A percentile compares a stretch with the other conserved stretches of the same genome.
Conservation (phyloP, 306 rosid genomes). For the Trifolium repens region DNA sequence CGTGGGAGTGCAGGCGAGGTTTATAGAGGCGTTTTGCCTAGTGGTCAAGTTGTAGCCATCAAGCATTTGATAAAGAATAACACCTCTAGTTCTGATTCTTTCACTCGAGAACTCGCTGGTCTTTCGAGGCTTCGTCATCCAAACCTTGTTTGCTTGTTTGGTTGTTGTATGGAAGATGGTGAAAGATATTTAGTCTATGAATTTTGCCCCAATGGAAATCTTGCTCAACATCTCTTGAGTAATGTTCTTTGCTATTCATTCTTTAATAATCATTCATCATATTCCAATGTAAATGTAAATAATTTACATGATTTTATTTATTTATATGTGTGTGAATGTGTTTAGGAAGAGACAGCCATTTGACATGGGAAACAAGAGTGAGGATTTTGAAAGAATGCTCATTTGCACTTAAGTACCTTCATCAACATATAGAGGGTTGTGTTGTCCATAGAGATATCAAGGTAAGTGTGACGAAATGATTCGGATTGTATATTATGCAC, state of each 20-base stretch:
- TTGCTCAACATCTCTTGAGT: slow-evolving; percentile 86
- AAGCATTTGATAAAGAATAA: slow-evolving; percentile 67
- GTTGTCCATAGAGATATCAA: slow-evolving; percentile 94
- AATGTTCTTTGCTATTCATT: slow-evolving; percentile 26
- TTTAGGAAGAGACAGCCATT: slow-evolving; percentile 59
- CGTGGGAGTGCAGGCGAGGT: slow-evolving; percentile 88
- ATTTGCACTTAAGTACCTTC: slow-evolving; percentile 76
- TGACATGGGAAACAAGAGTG: slow-evolving; percentile 75
- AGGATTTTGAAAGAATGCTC: slow-evolving; percentile 81
- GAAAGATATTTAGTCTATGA: slow-evolving; percentile 81
- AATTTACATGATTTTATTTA: neutral
- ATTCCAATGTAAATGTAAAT: neutral
- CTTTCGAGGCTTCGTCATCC: slow-evolving; percentile 89
- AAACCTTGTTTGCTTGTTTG: slow-evolving; percentile 75
- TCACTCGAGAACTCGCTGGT: slow-evolving; percentile 66
- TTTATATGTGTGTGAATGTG: neutral
- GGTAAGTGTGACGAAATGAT: slow-evolving; percentile 44
- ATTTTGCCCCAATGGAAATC: slow-evolving; percentile 75
- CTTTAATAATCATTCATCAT: neutral
- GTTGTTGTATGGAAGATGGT: slow-evolving; percentile 69
- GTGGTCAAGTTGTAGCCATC: slow-evolving; percentile 87
- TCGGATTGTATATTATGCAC: neutral
- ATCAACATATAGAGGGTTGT: slow-evolving; percentile 75
- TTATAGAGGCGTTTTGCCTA: slow-evolving; percentile 77
- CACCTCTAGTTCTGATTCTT: slow-evolving; percentile 63